Evolutionary conservation across 768 basidiomycete genomes (phyloP).

Genomic region (Lyophyllum decastes): DNA sequence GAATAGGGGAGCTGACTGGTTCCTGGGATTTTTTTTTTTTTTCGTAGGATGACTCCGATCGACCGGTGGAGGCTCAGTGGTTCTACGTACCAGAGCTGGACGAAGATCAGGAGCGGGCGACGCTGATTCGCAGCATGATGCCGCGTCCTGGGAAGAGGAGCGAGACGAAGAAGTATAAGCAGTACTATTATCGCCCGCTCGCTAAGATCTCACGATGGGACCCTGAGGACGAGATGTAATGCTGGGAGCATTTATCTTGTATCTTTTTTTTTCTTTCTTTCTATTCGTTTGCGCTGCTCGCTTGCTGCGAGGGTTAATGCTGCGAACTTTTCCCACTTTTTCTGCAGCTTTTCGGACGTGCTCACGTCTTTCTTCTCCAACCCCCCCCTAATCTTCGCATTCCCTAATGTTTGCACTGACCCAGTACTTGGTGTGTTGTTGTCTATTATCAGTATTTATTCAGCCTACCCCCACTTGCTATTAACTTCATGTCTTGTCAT

Average conservation of each 20-base stretch:
- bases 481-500: too few relatives aligned
- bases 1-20: neutral
- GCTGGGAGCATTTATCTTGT: neutral
- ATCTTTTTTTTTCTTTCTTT: neutral
- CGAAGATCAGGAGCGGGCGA: slow-evolving; percentile 69
- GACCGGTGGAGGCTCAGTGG: slow-evolving; percentile 64
- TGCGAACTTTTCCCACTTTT: too few relatives aligned
- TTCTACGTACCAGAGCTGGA: slow-evolving; percentile 78
- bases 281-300: neutral
- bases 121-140: slow-evolving; percentile 70
- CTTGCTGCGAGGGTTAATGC: too few relatives aligned
- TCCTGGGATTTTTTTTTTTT: neutral
- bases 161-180: slow-evolving; percentile 83
- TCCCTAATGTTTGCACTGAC: too few relatives aligned
- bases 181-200: slow-evolving; percentile 80
- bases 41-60: slow-evolving; percentile 47
- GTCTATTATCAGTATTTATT: neutral
- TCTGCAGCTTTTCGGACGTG: neutral
- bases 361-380: too few relatives aligned
- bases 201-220: slow-evolving; percentile 77
- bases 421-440: neutral
- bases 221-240: slow-evolving; percentile 60
- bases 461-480: too few relatives aligned
- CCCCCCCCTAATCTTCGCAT: neutral
- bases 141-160: slow-evolving; percentile 71